A percentile compares a stretch with the other conserved stretches of the same genome.
Evolutionary conservation across 768 basidiomycete species (phyloP).

Genomic region (Boletus fagicola): DNA sequence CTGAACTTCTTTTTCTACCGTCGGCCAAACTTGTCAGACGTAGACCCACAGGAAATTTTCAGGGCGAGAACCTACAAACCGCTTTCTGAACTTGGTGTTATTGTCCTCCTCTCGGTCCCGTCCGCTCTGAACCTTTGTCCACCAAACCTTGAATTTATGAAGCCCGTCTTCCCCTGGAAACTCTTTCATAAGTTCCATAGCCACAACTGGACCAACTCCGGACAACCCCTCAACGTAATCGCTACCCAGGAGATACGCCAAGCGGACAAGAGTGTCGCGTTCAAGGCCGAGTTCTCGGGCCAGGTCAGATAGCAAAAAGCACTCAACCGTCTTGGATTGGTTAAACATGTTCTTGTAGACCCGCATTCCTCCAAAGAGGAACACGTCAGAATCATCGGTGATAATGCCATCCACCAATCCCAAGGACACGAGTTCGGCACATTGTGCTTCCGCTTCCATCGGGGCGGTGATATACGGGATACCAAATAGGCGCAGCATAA

Average conservation of each 20-base stretch:
- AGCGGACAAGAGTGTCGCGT: constrained; percentile 77
- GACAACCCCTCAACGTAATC: constrained; percentile 94
- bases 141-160: constrained; percentile 90
- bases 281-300: constrained; percentile 84
- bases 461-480: constrained; percentile 98
- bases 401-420: constrained; percentile 95
- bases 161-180: constrained; percentile 86
- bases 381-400: constrained; percentile 98
- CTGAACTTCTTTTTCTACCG: constrained; percentile 87
- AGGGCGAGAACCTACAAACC: constrained; percentile 64
- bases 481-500: constrained; percentile 89
- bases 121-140: constrained; percentile 88
- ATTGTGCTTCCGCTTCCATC: constrained; percentile 99
- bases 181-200: constrained; percentile 92
- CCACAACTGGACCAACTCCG: constrained; percentile 92
- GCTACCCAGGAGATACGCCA: constrained; percentile 94
- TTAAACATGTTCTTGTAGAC: constrained; percentile 99
- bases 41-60: constrained; percentile 4
- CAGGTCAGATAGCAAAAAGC: constrained; percentile 83
- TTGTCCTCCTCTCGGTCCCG: constrained; percentile 76
- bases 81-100: constrained; percentile 72
- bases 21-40: constrained; percentile 12
- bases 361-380: constrained; percentile 93
- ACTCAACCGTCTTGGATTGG: constrained; percentile 97
- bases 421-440: constrained; percentile 83